Conservation (phyloP, 2,329 filamentous ascomycete genomes). For the Nigrospora sphaerica region DNA sequence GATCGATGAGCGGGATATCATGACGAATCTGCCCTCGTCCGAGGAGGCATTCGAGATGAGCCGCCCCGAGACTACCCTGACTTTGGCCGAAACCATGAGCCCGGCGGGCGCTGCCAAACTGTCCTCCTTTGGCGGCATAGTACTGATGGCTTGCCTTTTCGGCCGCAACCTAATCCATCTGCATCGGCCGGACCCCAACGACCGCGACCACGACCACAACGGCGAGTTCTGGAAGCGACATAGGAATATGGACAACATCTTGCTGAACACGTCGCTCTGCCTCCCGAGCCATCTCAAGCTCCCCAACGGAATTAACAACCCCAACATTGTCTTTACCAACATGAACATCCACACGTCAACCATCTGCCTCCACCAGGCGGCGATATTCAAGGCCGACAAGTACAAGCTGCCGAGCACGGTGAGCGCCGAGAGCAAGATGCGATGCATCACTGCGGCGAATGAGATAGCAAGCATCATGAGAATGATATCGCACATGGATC, state of each 20-base stretch:
- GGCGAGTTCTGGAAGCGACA: conserved; percentile 96
- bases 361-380: conserved; percentile 96
- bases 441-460: conserved; percentile 87
- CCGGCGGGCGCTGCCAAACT: conserved; percentile 67
- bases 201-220: conserved; percentile 80
- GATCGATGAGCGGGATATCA: conserved; percentile 84
- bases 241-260: conserved; percentile 78
- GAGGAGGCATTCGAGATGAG: conserved; percentile 83
- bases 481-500: conserved; percentile 84
- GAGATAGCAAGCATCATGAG: conserved; percentile 95
- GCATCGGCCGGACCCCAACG: conserved; percentile 75
- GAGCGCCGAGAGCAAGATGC: conserved; percentile 81
- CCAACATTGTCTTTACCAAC: conserved; percentile 88
- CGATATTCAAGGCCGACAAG: conserved; percentile 95
- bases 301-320: conserved; percentile 64
- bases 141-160: conserved; percentile 82
- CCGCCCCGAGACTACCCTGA: conserved; percentile 63
- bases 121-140: conserved; percentile 71
- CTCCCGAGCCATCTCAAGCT: conserved; percentile 77
- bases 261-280: conserved; percentile 78
- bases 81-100: conserved; percentile 62
- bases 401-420: conserved; percentile 71
- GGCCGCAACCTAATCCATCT: conserved; percentile 87
- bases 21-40: conserved; percentile 74
- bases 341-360: conserved; percentile 96